These are phyloP conservation scores for Ochetophila trinervis DNA, from an alignment of 306 rosid species.

Conservation along the genomic window DNA sequence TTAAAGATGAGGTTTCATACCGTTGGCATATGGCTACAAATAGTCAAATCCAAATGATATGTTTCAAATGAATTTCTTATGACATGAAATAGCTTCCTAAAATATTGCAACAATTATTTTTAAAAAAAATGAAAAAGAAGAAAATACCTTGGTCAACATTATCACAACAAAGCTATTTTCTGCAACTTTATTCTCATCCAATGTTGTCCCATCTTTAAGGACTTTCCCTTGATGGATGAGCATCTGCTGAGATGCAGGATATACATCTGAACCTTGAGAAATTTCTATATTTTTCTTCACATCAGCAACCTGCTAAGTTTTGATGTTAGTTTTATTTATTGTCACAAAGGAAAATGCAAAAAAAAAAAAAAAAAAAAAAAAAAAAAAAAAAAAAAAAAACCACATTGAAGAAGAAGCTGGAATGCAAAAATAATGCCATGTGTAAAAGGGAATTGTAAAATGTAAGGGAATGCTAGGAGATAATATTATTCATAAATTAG, in stretches of 20 bases:
- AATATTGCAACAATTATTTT: background rate
- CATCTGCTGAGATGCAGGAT: slow-evolving; percentile 92
- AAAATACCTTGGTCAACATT: slow-evolving; percentile 81
- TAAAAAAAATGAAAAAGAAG: background rate
- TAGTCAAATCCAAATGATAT: too few relatives aligned
- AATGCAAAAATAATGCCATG: too few relatives aligned
- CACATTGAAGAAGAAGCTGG: background rate
- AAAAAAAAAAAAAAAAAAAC: too few relatives aligned
- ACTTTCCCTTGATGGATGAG: slow-evolving; percentile 94
- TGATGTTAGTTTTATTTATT: background rate
- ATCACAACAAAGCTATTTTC: slow-evolving; percentile 89
- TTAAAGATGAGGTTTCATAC: too few relatives aligned
- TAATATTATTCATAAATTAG: too few relatives aligned
- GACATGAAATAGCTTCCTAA: background rate
- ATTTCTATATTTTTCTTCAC: slow-evolving; percentile 83
- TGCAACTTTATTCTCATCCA: slow-evolving; percentile 76
- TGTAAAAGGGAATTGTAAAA: too few relatives aligned
- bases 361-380: too few relatives aligned
- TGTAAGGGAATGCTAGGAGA: too few relatives aligned
- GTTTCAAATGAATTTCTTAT: background rate
- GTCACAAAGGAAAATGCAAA: background rate
- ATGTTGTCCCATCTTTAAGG: slow-evolving; percentile 71
- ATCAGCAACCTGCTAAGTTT: slow-evolving; percentile 58
- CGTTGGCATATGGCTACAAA: too few relatives aligned
- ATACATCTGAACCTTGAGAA: slow-evolving; percentile 66